Conservation (phyloP, 495 filamentous ascomycete genomes). For the Penicilliopsis zonata region DNA sequence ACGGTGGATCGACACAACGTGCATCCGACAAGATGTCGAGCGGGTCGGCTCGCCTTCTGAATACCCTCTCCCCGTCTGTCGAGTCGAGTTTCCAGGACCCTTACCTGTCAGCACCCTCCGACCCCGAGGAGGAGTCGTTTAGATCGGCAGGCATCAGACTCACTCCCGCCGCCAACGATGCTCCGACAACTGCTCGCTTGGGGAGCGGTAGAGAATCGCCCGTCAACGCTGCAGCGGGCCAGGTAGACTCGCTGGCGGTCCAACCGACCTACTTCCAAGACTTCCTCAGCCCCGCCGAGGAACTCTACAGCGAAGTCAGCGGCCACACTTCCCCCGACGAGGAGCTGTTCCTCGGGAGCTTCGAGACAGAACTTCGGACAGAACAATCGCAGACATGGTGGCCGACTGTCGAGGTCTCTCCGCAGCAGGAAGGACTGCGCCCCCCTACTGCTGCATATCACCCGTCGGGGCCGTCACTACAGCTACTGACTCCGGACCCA, state of each 20-base stretch:
- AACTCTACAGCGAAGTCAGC: constrained; percentile 10
- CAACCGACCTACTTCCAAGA: constrained; percentile 9
- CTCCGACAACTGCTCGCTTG: too few relatives aligned
- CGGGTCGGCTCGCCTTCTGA: constrained; percentile 15
- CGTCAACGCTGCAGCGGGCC: constrained; percentile 1
- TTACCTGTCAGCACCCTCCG: constrained; percentile 27
- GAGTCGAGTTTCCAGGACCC: constrained; percentile 19
- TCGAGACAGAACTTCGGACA: background rate
- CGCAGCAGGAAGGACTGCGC: too few relatives aligned
- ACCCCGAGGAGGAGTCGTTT: constrained; percentile 28
- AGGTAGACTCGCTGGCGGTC: constrained; percentile 1
- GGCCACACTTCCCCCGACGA: constrained; percentile 9
- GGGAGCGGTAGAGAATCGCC: too few relatives aligned
- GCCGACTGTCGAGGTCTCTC: constrained; percentile 6
- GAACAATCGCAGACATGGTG: constrained; percentile 6
- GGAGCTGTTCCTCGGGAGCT: constrained; percentile 4
- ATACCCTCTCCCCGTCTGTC: constrained; percentile 10
- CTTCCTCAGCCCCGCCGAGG: constrained; percentile 12
- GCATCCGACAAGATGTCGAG: constrained; percentile 10
- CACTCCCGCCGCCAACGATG: constrained; percentile 14
- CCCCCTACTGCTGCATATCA: too few relatives aligned
- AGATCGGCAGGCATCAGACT: constrained; percentile 22
- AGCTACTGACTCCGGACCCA: constrained; percentile 11
- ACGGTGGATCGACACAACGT: background rate
- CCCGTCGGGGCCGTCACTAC: too few relatives aligned